Base-by-base conservation (phyloP, 345 rosid species). In the Dovyalis caffra region DNA sequence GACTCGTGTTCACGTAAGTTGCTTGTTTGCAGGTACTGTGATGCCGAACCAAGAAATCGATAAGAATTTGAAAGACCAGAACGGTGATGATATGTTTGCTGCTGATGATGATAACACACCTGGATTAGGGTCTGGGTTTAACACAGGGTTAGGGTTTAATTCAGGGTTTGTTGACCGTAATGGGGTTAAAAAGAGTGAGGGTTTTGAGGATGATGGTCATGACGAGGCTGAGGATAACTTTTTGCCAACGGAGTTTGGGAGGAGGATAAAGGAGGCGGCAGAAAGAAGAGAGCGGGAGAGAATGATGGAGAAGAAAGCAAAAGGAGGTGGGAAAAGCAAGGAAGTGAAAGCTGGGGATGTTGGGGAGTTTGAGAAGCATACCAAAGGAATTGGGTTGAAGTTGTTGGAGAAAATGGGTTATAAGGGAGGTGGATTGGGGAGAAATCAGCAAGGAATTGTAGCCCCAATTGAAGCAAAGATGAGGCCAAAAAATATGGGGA, bases 351-450 rank as follows among this genome's bases (percentile, higher is more conserved):
- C 66, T 3, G 83, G 83, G 33, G 89, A 86, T 70, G 90, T 88
- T 58, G 97, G 94, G 37, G 67, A 62, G 51, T 95, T 90, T 45
- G 98, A 95, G 94, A 87, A 90, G 74, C 76, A 86, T 78, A 91
- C 94, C 1, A 91, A 89, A 84, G 97, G 98, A 15, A 86, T 95
- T 40, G 99, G 96, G 72, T 72, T 85, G 90, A 91, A 79, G 78
- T 73, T 95, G 86, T 82, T 95, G 77, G 93, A 91, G 84, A 91
- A 91, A 74, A 95, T 91, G 97, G 99, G 99, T 10, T 95, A 90
- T 73, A 88, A 84, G 74, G 97, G 97, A 69, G 94, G 97, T 73
- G 97, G 98, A 51, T 87, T 90, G 64, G 99, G 99, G 72, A 92
- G 85, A 82, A 87, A 93, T 68, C 80, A 81, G 80, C 98, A 95